Evolutionary conservation across 202 grass and related monocot species (phyloP).

Genomic region (Cymbopogon flexuosus): DNA sequence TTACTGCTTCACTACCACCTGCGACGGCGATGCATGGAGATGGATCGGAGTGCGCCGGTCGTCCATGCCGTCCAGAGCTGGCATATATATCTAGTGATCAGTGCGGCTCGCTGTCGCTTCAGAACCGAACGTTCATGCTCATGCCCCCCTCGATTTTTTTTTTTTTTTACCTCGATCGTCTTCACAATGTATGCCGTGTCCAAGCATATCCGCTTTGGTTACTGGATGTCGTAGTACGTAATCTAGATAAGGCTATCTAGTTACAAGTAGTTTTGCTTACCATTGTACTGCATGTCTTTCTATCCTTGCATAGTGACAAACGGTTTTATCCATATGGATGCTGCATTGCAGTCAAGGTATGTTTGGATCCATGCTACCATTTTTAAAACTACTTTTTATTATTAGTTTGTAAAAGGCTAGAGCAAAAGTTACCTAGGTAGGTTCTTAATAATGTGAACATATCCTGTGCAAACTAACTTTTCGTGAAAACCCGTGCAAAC

Average conservation of each 20-base stretch:
- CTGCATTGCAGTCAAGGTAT: neutral
- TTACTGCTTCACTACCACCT: neutral
- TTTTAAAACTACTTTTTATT: too few species aligned
- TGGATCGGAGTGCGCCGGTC: neutral
- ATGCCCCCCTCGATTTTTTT: neutral
- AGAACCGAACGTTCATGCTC: neutral
- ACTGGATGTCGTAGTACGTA: neutral
- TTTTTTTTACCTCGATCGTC: neutral
- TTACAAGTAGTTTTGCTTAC: neutral
- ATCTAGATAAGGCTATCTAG: neutral
- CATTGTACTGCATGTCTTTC: neutral
- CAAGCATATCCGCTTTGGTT: neutral
- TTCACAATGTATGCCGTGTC: neutral
- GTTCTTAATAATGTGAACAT: too few species aligned
- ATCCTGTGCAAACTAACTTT: too few species aligned
- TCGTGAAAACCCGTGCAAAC: too few species aligned
- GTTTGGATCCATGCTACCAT: neutral
- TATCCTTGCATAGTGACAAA: neutral
- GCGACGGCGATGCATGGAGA: neutral
- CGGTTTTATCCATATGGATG: neutral
- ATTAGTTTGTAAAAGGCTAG: too few species aligned
- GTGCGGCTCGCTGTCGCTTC: slow-evolving; percentile 1
- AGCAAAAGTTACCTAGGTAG: too few species aligned
- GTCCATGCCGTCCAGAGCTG: neutral
- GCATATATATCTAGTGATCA: neutral